Conservation (phyloP, 768 basidiomycete genomes). For the Rhizopogon vulgaris region DNA sequence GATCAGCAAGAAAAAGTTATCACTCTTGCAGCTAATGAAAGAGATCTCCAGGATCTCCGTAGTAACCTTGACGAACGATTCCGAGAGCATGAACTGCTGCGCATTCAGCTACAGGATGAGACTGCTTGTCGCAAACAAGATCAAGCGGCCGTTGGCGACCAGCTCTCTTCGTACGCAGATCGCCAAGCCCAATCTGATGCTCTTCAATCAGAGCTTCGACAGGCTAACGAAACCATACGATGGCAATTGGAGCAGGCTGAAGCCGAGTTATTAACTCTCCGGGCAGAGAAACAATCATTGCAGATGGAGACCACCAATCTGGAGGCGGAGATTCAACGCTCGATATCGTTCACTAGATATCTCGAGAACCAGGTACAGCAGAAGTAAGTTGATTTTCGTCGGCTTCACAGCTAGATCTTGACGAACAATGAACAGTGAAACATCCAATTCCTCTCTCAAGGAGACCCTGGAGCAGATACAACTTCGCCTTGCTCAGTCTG, state of each 20-base stretch:
- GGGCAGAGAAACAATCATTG: conserved; percentile 45
- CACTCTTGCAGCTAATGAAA: conserved; percentile 29
- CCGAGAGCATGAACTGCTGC: conserved; percentile 27
- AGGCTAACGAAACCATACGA: conserved; percentile 30
- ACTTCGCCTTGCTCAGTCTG: conserved; percentile 42
- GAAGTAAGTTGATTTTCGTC: conserved; percentile 35
- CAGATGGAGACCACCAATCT: conserved; percentile 54
- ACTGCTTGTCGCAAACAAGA: conserved; percentile 27
- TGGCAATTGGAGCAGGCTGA: conserved; percentile 38
- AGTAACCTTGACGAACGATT: conserved; percentile 33
- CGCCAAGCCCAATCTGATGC: conserved; percentile 26
- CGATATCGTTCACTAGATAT: conserved; percentile 52
- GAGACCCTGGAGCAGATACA: conserved; percentile 35
- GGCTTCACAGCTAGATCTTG: conserved; percentile 6
- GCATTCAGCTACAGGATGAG: conserved; percentile 33
- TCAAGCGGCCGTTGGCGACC: conserved; percentile 20
- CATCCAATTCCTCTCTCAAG: conserved; percentile 32
- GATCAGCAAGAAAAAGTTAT: conserved; percentile 13
- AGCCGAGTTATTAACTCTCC: conserved; percentile 28
- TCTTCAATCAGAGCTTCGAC: conserved; percentile 28
- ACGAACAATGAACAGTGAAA: conserved; percentile 35
- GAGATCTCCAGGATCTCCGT: conserved; percentile 28
- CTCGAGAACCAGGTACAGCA: conserved; percentile 61
- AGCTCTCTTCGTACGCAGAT: conserved; percentile 21
- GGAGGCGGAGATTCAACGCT: conserved; percentile 61